These are phyloP conservation scores for Hydrangea macrophylla DNA, from an alignment of 148 eudicot species.

Conservation along the genomic window DNA sequence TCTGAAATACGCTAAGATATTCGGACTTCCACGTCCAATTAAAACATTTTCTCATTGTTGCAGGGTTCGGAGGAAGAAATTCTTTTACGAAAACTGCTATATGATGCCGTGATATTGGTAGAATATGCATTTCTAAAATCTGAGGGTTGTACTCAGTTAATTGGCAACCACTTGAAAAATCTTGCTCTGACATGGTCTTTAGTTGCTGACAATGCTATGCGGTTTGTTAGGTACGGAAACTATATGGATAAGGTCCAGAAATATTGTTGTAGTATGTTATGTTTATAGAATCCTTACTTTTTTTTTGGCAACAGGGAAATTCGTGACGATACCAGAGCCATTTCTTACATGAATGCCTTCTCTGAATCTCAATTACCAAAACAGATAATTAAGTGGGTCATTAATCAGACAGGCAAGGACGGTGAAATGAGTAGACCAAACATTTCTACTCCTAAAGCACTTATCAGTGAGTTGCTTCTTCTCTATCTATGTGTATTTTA, in stretches of 20 bases:
- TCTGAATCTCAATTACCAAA: constrained; percentile 45
- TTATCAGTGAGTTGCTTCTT: constrained; percentile 54
- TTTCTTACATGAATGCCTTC: constrained; percentile 53
- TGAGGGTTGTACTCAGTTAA: constrained; percentile 36
- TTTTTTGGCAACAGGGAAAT: constrained; percentile 45
- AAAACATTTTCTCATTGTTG: neutral
- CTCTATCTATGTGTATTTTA: neutral
- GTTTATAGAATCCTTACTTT: constrained; percentile 12
- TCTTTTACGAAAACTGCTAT: constrained; percentile 41
- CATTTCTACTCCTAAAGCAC: constrained; percentile 54
- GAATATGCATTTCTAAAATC: constrained; percentile 46
- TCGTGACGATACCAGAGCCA: constrained; percentile 36
- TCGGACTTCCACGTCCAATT: neutral
- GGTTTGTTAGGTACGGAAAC: constrained; percentile 53
- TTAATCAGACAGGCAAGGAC: constrained; percentile 27
- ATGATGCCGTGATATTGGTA: constrained; percentile 51
- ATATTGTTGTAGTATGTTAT: neutral
- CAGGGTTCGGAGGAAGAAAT: constrained; percentile 53
- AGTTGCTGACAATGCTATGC: constrained; percentile 60
- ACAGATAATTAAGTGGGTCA: constrained; percentile 51
- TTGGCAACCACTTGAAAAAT: constrained; percentile 38
- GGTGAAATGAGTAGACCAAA: constrained; percentile 34
- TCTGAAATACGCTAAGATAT: neutral
- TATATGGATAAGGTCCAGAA: constrained; percentile 3
- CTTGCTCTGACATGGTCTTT: constrained; percentile 65